These are phyloP conservation scores for Nakazawaea populi DNA, from an alignment of 805 yeast genomes.

Conservation along the genomic window DNA sequence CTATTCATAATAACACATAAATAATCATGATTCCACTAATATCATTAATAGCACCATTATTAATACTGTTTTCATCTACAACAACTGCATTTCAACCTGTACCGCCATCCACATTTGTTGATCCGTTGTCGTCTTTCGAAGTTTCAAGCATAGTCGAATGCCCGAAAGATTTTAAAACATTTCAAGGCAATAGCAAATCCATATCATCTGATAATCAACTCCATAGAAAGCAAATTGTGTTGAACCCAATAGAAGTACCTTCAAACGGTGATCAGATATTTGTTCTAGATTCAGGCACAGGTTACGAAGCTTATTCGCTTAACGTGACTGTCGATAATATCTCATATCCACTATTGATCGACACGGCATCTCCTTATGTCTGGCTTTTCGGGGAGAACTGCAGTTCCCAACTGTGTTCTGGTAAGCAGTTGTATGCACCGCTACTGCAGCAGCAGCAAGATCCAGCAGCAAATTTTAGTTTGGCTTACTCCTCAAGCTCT, in stretches of 20 bases:
- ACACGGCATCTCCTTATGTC: conserved; percentile 59
- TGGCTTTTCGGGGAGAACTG: conserved; percentile 59
- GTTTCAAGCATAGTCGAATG: background rate
- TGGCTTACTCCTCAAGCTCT: conserved; percentile 47
- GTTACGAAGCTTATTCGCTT: conserved; percentile 30
- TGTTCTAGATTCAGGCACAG: conserved; percentile 19
- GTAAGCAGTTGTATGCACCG: conserved; percentile 20
- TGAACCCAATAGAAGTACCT: background rate
- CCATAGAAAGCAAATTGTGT: background rate
- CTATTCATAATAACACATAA: no score
- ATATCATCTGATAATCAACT: background rate
- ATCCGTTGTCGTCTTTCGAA: background rate
- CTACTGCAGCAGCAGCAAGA: background rate
- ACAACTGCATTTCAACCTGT: background rate
- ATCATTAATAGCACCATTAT: background rate
- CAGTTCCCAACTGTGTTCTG: conserved; percentile 32
- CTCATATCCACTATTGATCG: conserved; percentile 48
- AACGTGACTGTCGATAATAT: conserved; percentile 33
- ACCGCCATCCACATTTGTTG: background rate
- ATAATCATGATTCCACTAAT: background rate
- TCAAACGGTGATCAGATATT: conserved; percentile 18
- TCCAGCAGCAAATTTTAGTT: conserved; percentile 30
- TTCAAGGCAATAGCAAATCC: background rate
- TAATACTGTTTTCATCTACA: background rate
- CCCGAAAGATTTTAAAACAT: background rate